These are phyloP conservation scores for Xylaria sp. DNA, from an alignment of 2,329 filamentous ascomycete genomes.

Conservation along the genomic window DNA sequence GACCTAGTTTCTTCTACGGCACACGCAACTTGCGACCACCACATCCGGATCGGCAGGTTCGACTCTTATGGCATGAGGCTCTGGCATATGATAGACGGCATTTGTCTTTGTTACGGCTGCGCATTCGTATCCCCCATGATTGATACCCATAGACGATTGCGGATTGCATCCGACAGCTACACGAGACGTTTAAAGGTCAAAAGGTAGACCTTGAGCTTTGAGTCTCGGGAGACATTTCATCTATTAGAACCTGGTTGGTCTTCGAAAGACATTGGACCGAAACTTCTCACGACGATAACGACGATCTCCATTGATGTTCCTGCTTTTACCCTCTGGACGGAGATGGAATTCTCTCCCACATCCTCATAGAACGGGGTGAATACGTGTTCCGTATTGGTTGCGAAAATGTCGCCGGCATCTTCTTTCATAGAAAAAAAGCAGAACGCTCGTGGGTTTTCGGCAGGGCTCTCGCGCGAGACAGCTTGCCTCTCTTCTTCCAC, in stretches of 20 bases:
- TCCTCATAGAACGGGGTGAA: constrained; percentile 44
- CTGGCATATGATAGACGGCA: constrained; percentile 47
- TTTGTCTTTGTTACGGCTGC: constrained; percentile 46
- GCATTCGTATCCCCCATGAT: constrained; percentile 38
- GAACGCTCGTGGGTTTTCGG: constrained; percentile 64
- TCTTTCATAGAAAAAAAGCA: constrained; percentile 68
- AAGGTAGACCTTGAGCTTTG: constrained; percentile 37
- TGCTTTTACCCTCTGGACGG: constrained; percentile 43
- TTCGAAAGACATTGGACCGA: constrained; percentile 31
- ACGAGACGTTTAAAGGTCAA: constrained; percentile 43
- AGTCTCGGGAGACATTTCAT: constrained; percentile 39
- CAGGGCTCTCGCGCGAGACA: constrained; percentile 31
- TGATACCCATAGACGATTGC: constrained; percentile 47
- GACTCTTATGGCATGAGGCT: constrained; percentile 42
- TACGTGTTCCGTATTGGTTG: constrained; percentile 40
- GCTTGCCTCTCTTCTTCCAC: constrained; percentile 33
- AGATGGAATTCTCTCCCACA: constrained; percentile 39
- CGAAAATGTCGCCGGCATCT: constrained; percentile 44
- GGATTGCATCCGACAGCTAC: constrained; percentile 42
- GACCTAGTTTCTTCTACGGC: constrained; percentile 41
- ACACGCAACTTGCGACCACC: constrained; percentile 41
- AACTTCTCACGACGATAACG: constrained; percentile 43
- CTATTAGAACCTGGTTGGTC: constrained; percentile 39
- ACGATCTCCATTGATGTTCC: constrained; percentile 43
- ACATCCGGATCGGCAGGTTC: constrained; percentile 43